Percentiles rank a stretch among this genome's conserved stretches.
Conservation (phyloP, 495 filamentous ascomycete species). For the Trichoderma parareesei region DNA sequence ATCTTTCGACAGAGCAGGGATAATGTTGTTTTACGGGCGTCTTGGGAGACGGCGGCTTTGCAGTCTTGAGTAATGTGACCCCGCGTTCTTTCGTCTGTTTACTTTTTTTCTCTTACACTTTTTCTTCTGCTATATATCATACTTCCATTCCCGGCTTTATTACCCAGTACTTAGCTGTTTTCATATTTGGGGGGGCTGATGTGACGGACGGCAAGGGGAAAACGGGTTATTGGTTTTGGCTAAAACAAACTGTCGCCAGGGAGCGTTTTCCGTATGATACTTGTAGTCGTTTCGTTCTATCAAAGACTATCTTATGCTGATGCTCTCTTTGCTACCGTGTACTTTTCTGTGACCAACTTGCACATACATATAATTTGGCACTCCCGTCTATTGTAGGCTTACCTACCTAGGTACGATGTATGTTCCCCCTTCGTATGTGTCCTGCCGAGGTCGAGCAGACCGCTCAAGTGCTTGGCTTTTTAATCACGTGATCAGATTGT, state of each 20-base stretch:
- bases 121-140: background rate
- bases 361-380: no score
- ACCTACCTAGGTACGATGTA: background rate
- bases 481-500: no score
- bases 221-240: background rate
- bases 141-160: background rate
- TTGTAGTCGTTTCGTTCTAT: background rate
- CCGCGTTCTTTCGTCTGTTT: no score
- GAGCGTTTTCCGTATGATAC: constrained; percentile 3
- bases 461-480: background rate
- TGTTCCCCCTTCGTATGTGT: background rate
- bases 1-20: no score
- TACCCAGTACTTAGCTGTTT: background rate
- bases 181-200: background rate
- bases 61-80: no score
- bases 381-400: no score
- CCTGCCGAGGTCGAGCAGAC: background rate
- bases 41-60: no score
- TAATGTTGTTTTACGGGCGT: no score
- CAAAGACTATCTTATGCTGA: background rate
- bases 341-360: no score
- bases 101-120: background rate
- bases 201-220: background rate
- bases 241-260: constrained; percentile 7
- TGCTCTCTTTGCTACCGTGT: no score